Base-by-base conservation (phyloP, 2,329 filamentous ascomycete species). In the Monilinia vaccinii-corymbosi region DNA sequence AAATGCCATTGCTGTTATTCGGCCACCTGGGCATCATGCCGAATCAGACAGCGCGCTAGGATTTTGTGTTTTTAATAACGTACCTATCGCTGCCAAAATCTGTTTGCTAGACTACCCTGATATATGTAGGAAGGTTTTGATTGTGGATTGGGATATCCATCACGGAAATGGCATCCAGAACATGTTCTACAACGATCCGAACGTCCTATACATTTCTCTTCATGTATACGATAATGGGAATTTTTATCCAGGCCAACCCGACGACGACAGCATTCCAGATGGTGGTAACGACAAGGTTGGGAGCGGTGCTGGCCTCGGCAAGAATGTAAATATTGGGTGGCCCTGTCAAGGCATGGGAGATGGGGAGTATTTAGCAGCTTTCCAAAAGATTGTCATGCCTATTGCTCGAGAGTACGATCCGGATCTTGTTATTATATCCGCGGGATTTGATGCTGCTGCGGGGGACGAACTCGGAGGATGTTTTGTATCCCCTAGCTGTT, bases 61-160 rank as follows among this genome's bases (percentile, higher is more conserved):
- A 0, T 99, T 99, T 71, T 99, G 94, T 72, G 83, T 97, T 61
- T 97, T 97, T 77, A 97, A 99, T 76, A 99, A 99, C 70, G 94
- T 97, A 3, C 91, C 90, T 23, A 88, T 99, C 61, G 93, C 92
- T 1, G 87, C 91, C n/a, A 87, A 84, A 62, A 88, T 92, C 14
- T 97, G 92, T 71, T 91, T 96, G 71, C 77, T 81, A 57, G 85
- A 91, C 62, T 94, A 89, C 66, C 89, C 89, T 1, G 83, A 93
- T 4, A 76, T 77, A 10, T 97, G 93, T 70, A 85, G 91, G 60
- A 97, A 96, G 74, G 83, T 99, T 23, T 75, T 99, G 59, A 94
- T 99, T 66, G 78, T 99, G 9, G 94, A 99, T 71, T 99, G 94
- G 89, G 89, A 86, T 71, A 87, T 86, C 14, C 84, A 87, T 62